Percentiles rank a stretch among this genome's conserved stretches.
Conservation (phyloP, 75 land plant genomes). For the Pinus tabuliformis region DNA sequence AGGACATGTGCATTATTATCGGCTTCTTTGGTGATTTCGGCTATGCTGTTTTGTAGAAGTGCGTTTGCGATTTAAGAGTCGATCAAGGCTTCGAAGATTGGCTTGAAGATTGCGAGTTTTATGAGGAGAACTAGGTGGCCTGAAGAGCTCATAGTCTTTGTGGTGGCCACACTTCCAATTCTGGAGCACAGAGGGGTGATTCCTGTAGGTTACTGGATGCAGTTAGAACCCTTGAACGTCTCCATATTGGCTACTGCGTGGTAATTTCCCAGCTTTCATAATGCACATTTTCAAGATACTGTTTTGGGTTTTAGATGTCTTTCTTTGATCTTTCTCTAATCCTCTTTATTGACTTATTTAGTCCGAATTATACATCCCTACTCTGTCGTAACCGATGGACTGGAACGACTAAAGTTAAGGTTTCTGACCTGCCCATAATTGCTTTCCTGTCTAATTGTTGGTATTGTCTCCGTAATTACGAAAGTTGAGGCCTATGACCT, state of each 20-base stretch:
- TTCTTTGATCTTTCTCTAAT: too few relatives aligned
- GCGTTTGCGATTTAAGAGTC: slow-evolving; percentile 52
- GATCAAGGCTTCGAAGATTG: slow-evolving; percentile 77
- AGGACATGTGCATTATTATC: not conserved
- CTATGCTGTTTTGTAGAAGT: slow-evolving; percentile 11
- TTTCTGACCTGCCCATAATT: too few relatives aligned
- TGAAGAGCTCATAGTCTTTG: slow-evolving; percentile 85
- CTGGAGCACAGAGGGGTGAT: slow-evolving; percentile 98
- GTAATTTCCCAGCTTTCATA: slow-evolving; percentile 20
- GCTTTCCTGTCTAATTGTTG: too few relatives aligned
- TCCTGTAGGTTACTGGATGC: slow-evolving; percentile 99
- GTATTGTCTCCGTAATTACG: too few relatives aligned
- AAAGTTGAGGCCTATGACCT: too few relatives aligned
- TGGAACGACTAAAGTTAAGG: too few relatives aligned
- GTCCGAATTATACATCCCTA: too few relatives aligned
- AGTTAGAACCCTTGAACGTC: slow-evolving; percentile 54
- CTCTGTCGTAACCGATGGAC: too few relatives aligned
- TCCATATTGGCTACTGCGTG: slow-evolving; percentile 73
- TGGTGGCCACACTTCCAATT: slow-evolving; percentile 86
- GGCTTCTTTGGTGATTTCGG: slow-evolving; percentile 3
- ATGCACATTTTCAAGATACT: too few relatives aligned
- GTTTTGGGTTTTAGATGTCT: too few relatives aligned
- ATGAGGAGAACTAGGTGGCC: slow-evolving; percentile 75
- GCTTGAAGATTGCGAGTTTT: slow-evolving; percentile 67
- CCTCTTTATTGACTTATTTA: too few relatives aligned